These are phyloP conservation scores for Lolium rigidum DNA, from an alignment of 176 grass and related monocot species.

Conservation along the genomic window DNA sequence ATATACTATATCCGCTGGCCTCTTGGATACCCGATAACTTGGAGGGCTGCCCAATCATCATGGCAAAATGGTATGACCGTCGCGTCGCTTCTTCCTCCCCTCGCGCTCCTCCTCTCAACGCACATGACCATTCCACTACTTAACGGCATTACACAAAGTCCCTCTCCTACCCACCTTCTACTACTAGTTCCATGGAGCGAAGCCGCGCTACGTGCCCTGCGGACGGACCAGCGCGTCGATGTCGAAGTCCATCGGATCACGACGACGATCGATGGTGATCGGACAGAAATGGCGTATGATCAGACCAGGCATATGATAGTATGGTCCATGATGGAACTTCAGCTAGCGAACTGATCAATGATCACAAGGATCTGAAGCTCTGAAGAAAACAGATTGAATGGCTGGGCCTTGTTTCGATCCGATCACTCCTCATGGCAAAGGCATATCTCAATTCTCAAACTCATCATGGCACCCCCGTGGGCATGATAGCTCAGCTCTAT, in stretches of 20 bases:
- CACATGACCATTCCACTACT: not conserved
- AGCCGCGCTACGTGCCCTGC: no score
- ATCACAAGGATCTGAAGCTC: conserved; percentile 27
- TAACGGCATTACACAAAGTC: not conserved
- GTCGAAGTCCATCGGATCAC: not conserved
- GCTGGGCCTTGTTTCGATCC: conserved; percentile 18
- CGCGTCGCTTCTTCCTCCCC: not conserved
- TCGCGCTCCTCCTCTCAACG: not conserved
- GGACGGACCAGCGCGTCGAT: not conserved
- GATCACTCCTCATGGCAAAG: not conserved
- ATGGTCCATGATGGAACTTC: not conserved
- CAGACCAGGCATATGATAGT: no score
- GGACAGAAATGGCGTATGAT: not conserved
- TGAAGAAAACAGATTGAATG: not conserved
- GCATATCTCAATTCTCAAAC: not conserved
- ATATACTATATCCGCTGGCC: no score
- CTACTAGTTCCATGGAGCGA: no score
- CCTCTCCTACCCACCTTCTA: not conserved
- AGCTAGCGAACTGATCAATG: not conserved
- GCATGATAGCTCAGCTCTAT: not conserved
- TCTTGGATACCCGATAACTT: not conserved
- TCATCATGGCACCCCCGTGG: conserved; percentile 5
- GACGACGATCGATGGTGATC: not conserved
- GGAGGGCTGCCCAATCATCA: not conserved
- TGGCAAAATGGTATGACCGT: not conserved